Base-by-base conservation (phyloP, 352 stramenopile genomes). In the Peronospora destructor region DNA sequence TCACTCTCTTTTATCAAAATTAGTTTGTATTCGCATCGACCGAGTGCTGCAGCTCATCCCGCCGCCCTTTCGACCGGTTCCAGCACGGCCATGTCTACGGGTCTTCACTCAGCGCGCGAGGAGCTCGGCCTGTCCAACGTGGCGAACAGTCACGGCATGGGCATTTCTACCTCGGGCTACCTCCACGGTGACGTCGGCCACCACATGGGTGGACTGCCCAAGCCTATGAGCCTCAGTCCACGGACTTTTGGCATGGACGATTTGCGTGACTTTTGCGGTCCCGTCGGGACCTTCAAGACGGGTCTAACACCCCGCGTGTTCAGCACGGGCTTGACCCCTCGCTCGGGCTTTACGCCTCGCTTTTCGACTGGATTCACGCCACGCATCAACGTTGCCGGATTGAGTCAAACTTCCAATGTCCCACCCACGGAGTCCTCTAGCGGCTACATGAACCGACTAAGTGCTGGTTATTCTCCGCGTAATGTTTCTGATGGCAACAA, bases 211-310 rank as follows among this genome's bases (percentile, higher is more conserved):
- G 54, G 53, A 19, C 59, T 86, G 13, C 68, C 76, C 14, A 89
- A 89, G 62, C 74, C 81, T 12, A 76, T 91, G 26, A 78, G 72
- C 39, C 76, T 91, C 26, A 87, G 74, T 26, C 81, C 81, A 34
- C 71, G 80, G 14, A 88, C 74, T 3, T 89, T 91, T 39, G 78
- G 78, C 28, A 91, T 91, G 81, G 81, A 91, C 49, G 81, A 91
- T 46, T 52, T 91, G 46, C 78, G 78, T 38, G 78, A 91, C 53
- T 91, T 91, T 53, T 87, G 77, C 45, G 77, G 77, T 10, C 76
- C 81, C 6, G 65, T 90, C 4, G 81, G 81, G 35, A 65, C 76
- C 17, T 91, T 91, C 75, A 89, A 89, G 71, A 91, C 81, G 12
- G 81, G 81, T 2, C 50, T 91, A 11, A 91, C 81, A 10, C 81